A percentile compares a stretch with the other conserved stretches of the same genome.
Conservation (phyloP, 768 basidiomycete species). For the Boletus vermiculosoides region DNA sequence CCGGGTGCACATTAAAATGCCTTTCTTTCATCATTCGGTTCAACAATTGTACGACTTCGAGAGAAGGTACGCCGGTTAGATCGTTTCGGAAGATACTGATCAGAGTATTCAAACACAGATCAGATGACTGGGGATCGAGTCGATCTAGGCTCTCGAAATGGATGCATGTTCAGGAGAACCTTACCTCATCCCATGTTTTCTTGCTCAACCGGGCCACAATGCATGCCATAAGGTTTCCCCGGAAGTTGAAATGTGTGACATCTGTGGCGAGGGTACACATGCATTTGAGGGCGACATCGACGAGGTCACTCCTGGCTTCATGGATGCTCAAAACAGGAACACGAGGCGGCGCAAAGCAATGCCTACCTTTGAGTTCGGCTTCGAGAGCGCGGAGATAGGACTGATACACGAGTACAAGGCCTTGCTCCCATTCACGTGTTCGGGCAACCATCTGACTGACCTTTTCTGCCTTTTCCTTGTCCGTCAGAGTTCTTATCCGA, state of each 20-base stretch:
- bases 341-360: constrained; percentile 18
- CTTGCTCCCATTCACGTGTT: constrained; percentile 94
- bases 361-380: constrained; percentile 73
- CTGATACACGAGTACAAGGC: constrained; percentile 86
- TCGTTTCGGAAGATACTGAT: constrained; percentile 83
- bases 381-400: constrained; percentile 84
- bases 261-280: constrained; percentile 84
- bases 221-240: constrained; percentile 86
- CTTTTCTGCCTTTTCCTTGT: constrained; percentile 88
- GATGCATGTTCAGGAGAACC: constrained; percentile 24
- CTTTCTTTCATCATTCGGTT: constrained; percentile 97
- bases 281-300: constrained; percentile 71
- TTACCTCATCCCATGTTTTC: constrained; percentile 86
- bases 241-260: constrained; percentile 96
- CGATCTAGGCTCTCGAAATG: constrained; percentile 6
- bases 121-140: constrained; percentile 60
- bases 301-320: constrained; percentile 62
- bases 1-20: constrained; percentile 85
- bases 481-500: constrained; percentile 88
- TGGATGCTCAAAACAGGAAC: constrained; percentile 19
- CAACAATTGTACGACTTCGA: constrained; percentile 85
- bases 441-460: constrained; percentile 90
- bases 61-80: constrained; percentile 73
- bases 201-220: constrained; percentile 80
- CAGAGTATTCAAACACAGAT: constrained; percentile 79